Percentiles rank a stretch among this genome's conserved stretches.
These are phyloP conservation scores for Cenococcum geophilum DNA, from an alignment of 495 filamentous ascomycete genomes.

Conservation along the genomic window DNA sequence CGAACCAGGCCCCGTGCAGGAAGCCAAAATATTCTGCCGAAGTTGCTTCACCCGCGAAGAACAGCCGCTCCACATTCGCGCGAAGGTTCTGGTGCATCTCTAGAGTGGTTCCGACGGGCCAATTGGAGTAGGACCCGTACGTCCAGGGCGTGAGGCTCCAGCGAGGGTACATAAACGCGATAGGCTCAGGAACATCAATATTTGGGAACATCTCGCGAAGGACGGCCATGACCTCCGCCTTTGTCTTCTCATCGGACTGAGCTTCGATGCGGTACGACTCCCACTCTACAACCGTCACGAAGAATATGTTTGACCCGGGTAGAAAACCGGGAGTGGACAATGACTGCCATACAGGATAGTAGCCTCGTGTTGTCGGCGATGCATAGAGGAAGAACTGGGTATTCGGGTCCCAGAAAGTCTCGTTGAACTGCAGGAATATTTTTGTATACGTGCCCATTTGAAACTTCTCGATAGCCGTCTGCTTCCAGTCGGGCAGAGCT, in stretches of 20 bases:
- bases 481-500: conserved; percentile 60
- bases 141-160: conserved; percentile 64
- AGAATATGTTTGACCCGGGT: conserved; percentile 59
- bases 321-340: conserved; percentile 55
- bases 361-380: conserved; percentile 54
- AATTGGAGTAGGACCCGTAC: conserved; percentile 67
- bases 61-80: conserved; percentile 59
- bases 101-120: conserved; percentile 59
- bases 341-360: conserved; percentile 67
- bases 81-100: conserved; percentile 68
- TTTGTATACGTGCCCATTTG: conserved; percentile 75
- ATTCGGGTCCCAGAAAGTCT: conserved; percentile 63
- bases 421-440: conserved; percentile 67
- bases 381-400: conserved; percentile 70
- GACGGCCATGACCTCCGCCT: conserved; percentile 55
- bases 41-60: conserved; percentile 68
- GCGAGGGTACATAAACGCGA: conserved; percentile 62
- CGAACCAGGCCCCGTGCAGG: conserved; percentile 62
- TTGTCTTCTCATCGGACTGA: conserved; percentile 56
- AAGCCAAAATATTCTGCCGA: conserved; percentile 66
- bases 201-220: conserved; percentile 61
- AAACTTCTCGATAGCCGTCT: conserved; percentile 57
- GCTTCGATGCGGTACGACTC: conserved; percentile 59
- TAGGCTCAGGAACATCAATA: conserved; percentile 57
- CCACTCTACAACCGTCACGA: conserved; percentile 59